Evolutionary conservation across 192 early-diverging fungal species (phyloP).

Genomic region (Gonapodya sp.): DNA sequence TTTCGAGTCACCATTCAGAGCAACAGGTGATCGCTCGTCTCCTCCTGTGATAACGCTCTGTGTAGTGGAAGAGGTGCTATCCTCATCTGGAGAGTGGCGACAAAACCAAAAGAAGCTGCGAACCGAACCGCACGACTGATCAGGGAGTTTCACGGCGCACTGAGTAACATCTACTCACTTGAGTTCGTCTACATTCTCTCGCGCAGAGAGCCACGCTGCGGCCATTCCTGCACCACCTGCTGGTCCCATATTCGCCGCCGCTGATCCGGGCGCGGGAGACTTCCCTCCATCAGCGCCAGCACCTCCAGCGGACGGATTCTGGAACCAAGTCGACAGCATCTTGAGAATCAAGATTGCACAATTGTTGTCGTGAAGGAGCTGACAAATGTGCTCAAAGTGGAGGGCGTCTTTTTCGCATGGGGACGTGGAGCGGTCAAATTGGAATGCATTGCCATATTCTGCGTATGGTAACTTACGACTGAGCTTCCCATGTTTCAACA

Average conservation of each 20-base stretch:
- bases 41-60: neutral
- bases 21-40: neutral
- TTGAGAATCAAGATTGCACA: conserved; percentile 73
- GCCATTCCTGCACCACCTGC: neutral
- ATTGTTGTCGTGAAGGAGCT: conserved; percentile 71
- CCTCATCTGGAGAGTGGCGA: neutral
- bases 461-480: conserved; percentile 35
- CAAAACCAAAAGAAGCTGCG: neutral
- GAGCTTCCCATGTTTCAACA: conserved; percentile 57
- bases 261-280: conserved; percentile 11
- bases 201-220: neutral
- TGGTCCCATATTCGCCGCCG: neutral
- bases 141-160: too few species aligned
- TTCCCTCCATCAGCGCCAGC: neutral
- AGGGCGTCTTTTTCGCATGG: conserved; percentile 49
- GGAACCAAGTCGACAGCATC: conserved; percentile 63
- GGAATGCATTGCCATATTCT: neutral
- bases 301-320: conserved; percentile 21
- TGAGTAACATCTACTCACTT: neutral
- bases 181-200: neutral
- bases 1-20: too few species aligned
- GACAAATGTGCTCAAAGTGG: conserved; percentile 68
- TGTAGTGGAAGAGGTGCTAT: neutral
- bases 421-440: neutral
- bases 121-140: neutral